Base-by-base conservation (phyloP, 2,329 filamentous ascomycete genomes). In the Exophiala viscosa region DNA sequence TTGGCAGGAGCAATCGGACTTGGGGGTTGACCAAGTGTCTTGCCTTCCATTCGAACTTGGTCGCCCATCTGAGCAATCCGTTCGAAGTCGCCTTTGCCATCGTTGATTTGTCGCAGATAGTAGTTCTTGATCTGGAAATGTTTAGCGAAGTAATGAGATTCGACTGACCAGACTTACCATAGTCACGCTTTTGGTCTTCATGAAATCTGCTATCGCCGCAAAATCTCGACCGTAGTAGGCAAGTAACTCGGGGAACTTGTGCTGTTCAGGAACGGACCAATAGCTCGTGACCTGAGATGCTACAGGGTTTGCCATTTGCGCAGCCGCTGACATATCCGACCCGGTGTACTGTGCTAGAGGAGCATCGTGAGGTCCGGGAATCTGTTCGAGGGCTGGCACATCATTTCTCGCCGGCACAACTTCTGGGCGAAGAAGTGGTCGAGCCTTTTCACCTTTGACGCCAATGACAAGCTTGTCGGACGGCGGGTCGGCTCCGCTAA, bases 131-230 rank as follows among this genome's bases (percentile, higher is more conserved):
- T 75, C 73, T 76, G 38, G 8, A 43, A 40, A 2, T 45, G 50
- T 18, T 56, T 40, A 61, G 50, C 34, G 13, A 14, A 38, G 55
- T 8, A 43, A 28, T 15, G 3, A 20, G 11, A 10, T 18, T 14
- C 35, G 23, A 49, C 28, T 17, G 31, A 41, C 17, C 41, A 8
- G 8, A 58, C 71, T 60, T 67, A 77, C 75, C 75, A 78, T 78
- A 1, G 73, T 73, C n/a, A 71, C 69, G 9, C 75, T 77, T 60
- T 78, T 78, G 1, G 75, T 75, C 58, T 75, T 77, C 75, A 78
- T 76, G 44, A 71, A 73, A 36, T 71, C 68, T 3, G 75, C 74
- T 50, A 78, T 77, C 11, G 68, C 71, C 51, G 73, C 71, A 57
- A 74, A 78, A 62, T 77, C 71, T 28, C 67, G 70, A 15, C 75